These are phyloP conservation scores for Pseudisothecium myosuroides DNA, from an alignment of 225 moss, liverwort and hornwort species.

Conservation along the genomic window DNA sequence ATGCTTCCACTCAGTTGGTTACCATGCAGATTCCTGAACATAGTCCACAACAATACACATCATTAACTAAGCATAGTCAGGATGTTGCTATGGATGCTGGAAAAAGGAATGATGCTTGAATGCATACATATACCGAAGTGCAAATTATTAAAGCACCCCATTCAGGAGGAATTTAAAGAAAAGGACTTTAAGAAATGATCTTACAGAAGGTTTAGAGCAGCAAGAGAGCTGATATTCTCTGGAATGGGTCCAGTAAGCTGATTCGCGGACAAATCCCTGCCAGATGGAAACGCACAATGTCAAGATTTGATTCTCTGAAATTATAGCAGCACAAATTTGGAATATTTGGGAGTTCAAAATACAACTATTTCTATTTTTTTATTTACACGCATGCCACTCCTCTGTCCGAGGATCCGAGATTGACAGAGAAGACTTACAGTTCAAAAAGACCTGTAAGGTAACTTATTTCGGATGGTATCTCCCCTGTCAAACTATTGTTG, in stretches of 20 bases:
- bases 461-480: slow-evolving; percentile 40
- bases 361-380: neutral
- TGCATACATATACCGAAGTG: neutral
- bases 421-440: slow-evolving; percentile 17
- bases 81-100: neutral
- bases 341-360: neutral
- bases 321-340: neutral
- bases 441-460: slow-evolving; percentile 44
- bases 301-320: neutral
- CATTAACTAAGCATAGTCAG: neutral
- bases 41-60: neutral
- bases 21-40: slow-evolving; percentile 23
- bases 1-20: slow-evolving; percentile 41
- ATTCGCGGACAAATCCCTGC: slow-evolving; percentile 40
- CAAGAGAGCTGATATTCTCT: slow-evolving; percentile 47
- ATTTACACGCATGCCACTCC: neutral
- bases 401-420: neutral
- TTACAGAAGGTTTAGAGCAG: slow-evolving; percentile 48
- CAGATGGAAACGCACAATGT: neutral
- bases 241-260: slow-evolving; percentile 44
- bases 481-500: slow-evolving; percentile 32
- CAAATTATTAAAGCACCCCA: neutral
- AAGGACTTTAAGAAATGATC: neutral
- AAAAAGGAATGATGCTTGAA: neutral
- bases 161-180: neutral